phyloP scores from a whole-genome alignment of 305 asterid species.

The Ilex paraguariensis region DNA sequence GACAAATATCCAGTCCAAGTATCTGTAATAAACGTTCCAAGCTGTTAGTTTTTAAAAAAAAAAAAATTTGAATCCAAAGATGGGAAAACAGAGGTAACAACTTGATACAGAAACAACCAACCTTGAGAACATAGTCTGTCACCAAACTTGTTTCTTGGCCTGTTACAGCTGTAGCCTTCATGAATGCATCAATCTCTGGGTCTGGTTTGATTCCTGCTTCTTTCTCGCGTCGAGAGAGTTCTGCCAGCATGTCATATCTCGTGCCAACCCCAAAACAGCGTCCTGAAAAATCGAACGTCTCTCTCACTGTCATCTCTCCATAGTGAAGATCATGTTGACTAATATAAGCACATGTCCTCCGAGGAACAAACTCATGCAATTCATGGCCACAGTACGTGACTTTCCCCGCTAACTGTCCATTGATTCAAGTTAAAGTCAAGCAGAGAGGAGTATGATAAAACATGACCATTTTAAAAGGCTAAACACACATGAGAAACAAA shows the following conservation, averaged over 20 bases:
- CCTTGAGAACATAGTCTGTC: slow-evolving; percentile 55
- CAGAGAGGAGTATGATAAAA: too few relatives aligned
- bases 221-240: slow-evolving; percentile 45
- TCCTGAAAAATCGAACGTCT: slow-evolving; percentile 50
- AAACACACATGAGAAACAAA: too few relatives aligned
- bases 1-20: slow-evolving; percentile 47
- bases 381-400: slow-evolving; percentile 55
- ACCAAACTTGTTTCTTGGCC: slow-evolving; percentile 45
- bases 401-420: slow-evolving; percentile 25
- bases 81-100: slow-evolving; percentile 6
- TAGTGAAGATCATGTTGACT: slow-evolving; percentile 52
- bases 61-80: not conserved
- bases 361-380: slow-evolving; percentile 45
- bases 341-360: slow-evolving; percentile 47
- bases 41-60: slow-evolving; percentile 1
- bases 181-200: slow-evolving; percentile 42
- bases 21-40: slow-evolving; percentile 21
- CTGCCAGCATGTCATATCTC: slow-evolving; percentile 34
- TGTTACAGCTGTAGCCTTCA: slow-evolving; percentile 42
- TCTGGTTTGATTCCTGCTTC: slow-evolving; percentile 45
- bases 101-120: slow-evolving; percentile 1
- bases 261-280: slow-evolving; percentile 53
- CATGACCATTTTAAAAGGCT: too few relatives aligned
- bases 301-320: slow-evolving; percentile 65
- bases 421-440: too few relatives aligned